A percentile compares a stretch with the other conserved stretches of the same genome.
These are phyloP conservation scores for Schwanniomyces pseudopolymorphus DNA, from an alignment of 805 yeast species.

Conservation along the genomic window DNA sequence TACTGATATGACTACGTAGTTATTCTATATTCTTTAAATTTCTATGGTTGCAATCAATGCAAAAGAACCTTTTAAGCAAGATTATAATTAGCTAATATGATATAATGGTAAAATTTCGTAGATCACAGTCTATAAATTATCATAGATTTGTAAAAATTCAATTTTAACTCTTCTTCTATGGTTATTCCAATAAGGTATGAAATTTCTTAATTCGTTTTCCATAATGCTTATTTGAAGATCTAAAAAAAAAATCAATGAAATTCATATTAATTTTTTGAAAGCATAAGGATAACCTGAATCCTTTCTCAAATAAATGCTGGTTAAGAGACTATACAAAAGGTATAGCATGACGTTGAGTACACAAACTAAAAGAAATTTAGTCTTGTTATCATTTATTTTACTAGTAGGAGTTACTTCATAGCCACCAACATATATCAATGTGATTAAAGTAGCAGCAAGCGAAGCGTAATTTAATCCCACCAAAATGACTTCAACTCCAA, in stretches of 20 bases:
- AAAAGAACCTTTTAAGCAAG: no score
- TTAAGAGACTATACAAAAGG: constrained; percentile 44
- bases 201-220: no score
- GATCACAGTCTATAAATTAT: no score
- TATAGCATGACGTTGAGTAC: constrained; percentile 22
- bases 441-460: constrained; percentile 42
- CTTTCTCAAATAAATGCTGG: constrained; percentile 45
- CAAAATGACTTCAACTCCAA: constrained; percentile 64
- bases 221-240: not conserved
- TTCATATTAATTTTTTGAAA: constrained; percentile 28
- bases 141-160: no score
- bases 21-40: no score
- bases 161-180: no score
- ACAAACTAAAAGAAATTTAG: constrained; percentile 17
- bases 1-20: no score
- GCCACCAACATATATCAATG: constrained; percentile 38
- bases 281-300: constrained; percentile 50
- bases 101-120: no score
- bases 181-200: no score
- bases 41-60: no score
- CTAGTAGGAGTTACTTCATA: constrained; percentile 22
- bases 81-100: no score
- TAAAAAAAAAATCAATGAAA: not conserved
- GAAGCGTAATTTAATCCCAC: constrained; percentile 50
- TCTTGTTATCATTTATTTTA: constrained; percentile 16